phyloP scores from a whole-genome alignment of 176 grass and related monocot genomes.

The Avena sativa region DNA sequence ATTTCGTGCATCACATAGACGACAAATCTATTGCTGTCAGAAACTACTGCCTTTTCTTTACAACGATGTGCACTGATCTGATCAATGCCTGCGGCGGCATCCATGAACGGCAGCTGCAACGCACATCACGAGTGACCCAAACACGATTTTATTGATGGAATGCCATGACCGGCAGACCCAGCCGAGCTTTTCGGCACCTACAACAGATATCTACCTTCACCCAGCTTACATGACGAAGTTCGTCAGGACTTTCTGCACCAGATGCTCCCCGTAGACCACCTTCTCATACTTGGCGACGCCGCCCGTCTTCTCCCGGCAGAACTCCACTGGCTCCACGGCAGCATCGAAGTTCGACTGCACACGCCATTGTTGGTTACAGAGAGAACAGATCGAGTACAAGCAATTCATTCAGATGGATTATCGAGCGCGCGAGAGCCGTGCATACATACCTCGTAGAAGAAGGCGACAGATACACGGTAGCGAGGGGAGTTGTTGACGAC shows the following conservation, averaged over 20 bases:
- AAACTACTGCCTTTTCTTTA: too few relatives aligned
- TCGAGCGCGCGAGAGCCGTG: too few relatives aligned
- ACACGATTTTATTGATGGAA: neutral
- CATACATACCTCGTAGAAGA: conserved; percentile 78
- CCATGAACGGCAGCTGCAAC: too few relatives aligned
- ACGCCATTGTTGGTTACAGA: neutral
- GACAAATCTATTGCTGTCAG: too few relatives aligned
- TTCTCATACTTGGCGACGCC: conserved; percentile 57
- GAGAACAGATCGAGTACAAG: neutral
- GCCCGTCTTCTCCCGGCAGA: conserved; percentile 70
- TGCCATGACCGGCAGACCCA: too few relatives aligned
- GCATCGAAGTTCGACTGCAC: conserved; percentile 83
- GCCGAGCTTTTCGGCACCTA: neutral
- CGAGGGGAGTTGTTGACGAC: conserved; percentile 73
- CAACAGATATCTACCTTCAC: neutral
- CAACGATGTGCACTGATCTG: too few relatives aligned
- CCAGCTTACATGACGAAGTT: conserved; percentile 62
- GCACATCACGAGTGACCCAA: too few relatives aligned
- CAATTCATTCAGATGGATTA: neutral
- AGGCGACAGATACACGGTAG: conserved; percentile 87
- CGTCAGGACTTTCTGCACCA: conserved; percentile 69
- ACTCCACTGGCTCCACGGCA: conserved; percentile 63
- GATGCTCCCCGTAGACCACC: conserved; percentile 81
- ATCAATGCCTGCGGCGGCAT: too few relatives aligned
- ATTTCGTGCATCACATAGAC: too few relatives aligned